These are phyloP conservation scores for Sarcodon aspratus DNA, from an alignment of 768 basidiomycete genomes.

Conservation along the genomic window DNA sequence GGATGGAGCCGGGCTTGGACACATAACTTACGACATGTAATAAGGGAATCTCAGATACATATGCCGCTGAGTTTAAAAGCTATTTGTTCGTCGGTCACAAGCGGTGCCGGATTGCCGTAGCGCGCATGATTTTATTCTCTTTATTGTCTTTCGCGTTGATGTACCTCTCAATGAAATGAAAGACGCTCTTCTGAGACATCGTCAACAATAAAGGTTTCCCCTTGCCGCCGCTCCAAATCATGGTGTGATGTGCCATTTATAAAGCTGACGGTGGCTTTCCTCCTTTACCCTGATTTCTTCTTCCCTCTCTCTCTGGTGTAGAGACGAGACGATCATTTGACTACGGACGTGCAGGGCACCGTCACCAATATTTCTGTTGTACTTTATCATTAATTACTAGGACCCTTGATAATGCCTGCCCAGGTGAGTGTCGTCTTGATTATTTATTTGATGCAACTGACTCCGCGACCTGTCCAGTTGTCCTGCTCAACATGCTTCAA, in stretches of 20 bases:
- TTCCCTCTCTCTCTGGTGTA: neutral
- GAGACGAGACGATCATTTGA: neutral
- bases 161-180: too few species aligned
- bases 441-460: neutral
- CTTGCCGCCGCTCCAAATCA: too few species aligned
- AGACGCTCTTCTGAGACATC: too few species aligned
- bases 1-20: constrained; percentile 63
- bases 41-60: too few species aligned
- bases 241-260: too few species aligned
- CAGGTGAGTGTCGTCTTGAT: neutral
- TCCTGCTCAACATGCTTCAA: constrained; percentile 25
- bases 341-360: neutral
- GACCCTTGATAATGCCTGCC: neutral
- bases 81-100: too few species aligned
- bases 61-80: too few species aligned
- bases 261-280: neutral
- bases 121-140: too few species aligned
- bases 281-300: neutral
- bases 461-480: neutral
- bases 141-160: too few species aligned
- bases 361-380: neutral
- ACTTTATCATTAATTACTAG: neutral
- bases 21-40: constrained; percentile 6
- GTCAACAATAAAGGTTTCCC: too few species aligned
- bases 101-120: too few species aligned